Conservation (phyloP, 2,329 filamentous ascomycete genomes). For the Pyrenochaeta sp. region DNA sequence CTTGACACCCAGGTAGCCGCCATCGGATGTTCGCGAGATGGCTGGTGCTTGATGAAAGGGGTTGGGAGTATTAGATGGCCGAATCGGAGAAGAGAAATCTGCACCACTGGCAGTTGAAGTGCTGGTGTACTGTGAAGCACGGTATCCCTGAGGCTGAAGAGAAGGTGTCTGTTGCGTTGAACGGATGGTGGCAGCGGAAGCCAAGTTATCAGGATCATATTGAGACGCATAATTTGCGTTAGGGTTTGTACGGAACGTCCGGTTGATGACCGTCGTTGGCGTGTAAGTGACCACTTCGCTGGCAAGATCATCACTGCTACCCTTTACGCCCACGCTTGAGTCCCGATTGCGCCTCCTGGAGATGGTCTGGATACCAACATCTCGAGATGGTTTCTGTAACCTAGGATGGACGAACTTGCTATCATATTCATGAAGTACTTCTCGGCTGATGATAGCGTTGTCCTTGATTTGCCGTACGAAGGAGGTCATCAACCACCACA, state of each 20-base stretch:
- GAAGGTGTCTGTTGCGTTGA: slow-evolving; percentile 37
- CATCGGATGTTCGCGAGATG: slow-evolving; percentile 65
- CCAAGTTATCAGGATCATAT: slow-evolving; percentile 70
- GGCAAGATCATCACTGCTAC: slow-evolving; percentile 52
- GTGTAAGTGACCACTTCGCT: slow-evolving; percentile 68
- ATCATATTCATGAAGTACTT: slow-evolving; percentile 95
- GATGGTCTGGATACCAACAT: slow-evolving; percentile 80
- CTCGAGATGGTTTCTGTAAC: slow-evolving; percentile 79
- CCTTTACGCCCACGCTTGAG: slow-evolving; percentile 49
- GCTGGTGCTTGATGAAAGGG: slow-evolving; percentile 60
- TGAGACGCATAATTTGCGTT: slow-evolving; percentile 81
- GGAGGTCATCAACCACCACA: slow-evolving; percentile 73
- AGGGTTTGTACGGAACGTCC: slow-evolving; percentile 80
- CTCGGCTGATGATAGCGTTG: slow-evolving; percentile 80
- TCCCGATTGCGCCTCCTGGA: slow-evolving; percentile 40
- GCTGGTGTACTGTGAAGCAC: slow-evolving; percentile 44
- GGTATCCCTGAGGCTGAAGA: slow-evolving; percentile 22
- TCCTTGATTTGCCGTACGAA: slow-evolving; percentile 90
- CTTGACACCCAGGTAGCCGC: slow-evolving; percentile 81
- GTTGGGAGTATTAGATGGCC: slow-evolving; percentile 52
- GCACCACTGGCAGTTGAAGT: slow-evolving; percentile 47
- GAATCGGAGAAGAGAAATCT: slow-evolving; percentile 56
- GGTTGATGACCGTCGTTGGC: slow-evolving; percentile 68
- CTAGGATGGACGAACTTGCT: slow-evolving; percentile 92
- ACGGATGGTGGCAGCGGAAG: slow-evolving; percentile 20